Conservation (phyloP, 106 monocot species). For the Dioscorea dumetorum region DNA sequence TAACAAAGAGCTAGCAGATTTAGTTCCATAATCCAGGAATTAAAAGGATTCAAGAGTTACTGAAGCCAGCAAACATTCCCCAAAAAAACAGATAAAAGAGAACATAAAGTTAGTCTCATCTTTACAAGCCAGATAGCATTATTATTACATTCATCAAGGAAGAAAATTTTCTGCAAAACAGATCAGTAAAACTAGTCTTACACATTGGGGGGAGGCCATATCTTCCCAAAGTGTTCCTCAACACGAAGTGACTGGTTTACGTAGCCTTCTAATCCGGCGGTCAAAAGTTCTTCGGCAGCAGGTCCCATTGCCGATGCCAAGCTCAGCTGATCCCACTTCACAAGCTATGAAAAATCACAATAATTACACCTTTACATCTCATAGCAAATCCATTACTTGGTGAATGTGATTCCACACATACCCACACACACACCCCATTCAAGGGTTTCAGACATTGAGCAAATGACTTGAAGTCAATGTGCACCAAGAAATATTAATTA, state of each 20-base stretch:
- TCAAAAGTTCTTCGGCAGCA: constrained; percentile 67
- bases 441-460: too few species aligned
- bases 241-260: constrained; percentile 56
- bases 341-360: constrained; percentile 24
- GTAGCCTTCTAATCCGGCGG: constrained; percentile 79
- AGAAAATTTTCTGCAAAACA: not conserved
- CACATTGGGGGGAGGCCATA: constrained; percentile 88
- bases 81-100: too few species aligned
- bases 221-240: constrained; percentile 76
- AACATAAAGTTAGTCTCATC: too few species aligned
- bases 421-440: too few species aligned
- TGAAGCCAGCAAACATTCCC: not conserved
- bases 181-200: constrained; percentile 10
- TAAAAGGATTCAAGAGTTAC: not conserved
- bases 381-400: too few species aligned
- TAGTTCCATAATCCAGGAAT: too few species aligned
- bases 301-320: constrained; percentile 78
- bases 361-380: not conserved
- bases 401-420: too few species aligned
- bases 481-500: too few species aligned
- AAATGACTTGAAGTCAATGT: too few species aligned
- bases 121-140: not conserved
- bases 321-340: constrained; percentile 75
- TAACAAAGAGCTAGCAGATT: too few species aligned
- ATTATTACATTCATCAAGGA: not conserved